These are phyloP conservation scores for Cadophora sp. DNA, from an alignment of 2,329 filamentous ascomycete species.

Conservation along the genomic window DNA sequence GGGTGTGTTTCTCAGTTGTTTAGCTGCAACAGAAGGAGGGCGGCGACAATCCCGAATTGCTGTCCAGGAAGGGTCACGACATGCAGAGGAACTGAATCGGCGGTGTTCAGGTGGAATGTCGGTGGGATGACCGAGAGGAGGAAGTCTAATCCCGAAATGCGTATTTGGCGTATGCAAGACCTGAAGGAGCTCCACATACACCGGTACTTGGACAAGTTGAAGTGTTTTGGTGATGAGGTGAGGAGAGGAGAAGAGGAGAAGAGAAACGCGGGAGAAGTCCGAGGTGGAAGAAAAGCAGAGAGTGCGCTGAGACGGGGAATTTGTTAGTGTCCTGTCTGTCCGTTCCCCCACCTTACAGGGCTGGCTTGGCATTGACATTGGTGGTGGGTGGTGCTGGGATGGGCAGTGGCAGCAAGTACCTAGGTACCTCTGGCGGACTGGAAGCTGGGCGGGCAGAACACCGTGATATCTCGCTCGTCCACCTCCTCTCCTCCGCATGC, in stretches of 20 bases:
- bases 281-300: conserved; percentile 1
- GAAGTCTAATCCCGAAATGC: neutral
- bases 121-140: conserved; percentile 13
- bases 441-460: conserved; percentile 9
- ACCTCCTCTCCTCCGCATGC: neutral
- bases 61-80: neutral
- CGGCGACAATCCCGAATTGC: conserved; percentile 15
- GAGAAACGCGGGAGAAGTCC: conserved; percentile 9
- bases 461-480: neutral
- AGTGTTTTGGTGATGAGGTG: conserved; percentile 11
- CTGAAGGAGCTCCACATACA: neutral
- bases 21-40: neutral
- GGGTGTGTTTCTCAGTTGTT: neutral
- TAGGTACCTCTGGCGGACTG: too few species aligned
- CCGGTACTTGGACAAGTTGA: neutral
- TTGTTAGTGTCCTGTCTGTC: too few species aligned
- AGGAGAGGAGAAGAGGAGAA: neutral
- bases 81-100: neutral
- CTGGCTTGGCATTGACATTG: neutral
- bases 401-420: too few species aligned
- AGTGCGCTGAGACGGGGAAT: neutral
- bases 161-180: neutral
- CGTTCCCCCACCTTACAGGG: conserved; percentile 4
- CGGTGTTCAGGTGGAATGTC: neutral
- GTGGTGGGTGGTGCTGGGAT: neutral